Evolutionary conservation across 768 basidiomycete species (phyloP).

Genomic region (Mycena metata): DNA sequence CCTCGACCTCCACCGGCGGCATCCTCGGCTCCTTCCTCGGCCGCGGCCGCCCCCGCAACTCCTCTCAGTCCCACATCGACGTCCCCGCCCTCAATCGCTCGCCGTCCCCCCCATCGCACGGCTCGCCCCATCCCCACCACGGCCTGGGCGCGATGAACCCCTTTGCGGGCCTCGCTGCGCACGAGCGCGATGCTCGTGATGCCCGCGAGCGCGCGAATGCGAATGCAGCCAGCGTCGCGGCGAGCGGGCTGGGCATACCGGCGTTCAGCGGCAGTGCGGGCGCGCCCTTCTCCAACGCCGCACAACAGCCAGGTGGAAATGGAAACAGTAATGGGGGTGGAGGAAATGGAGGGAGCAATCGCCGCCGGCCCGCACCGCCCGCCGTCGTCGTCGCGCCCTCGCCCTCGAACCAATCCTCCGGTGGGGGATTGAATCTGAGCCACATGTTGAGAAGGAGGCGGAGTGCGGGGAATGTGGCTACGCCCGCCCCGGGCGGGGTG

Average conservation of each 20-base stretch:
- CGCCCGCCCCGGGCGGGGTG: neutral
- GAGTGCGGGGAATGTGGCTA: constrained; percentile 25
- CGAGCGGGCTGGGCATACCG: too few relatives aligned
- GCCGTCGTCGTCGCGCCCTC: neutral
- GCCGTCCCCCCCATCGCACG: constrained; percentile 52
- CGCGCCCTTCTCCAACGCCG: too few relatives aligned
- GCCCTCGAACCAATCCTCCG: neutral
- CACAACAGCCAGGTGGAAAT: too few relatives aligned
- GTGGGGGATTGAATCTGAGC: constrained; percentile 8
- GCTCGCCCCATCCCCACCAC: constrained; percentile 50
- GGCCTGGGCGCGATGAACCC: neutral
- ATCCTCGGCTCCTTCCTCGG: constrained; percentile 79
- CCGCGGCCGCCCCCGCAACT: constrained; percentile 76
- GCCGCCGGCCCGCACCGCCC: neutral
- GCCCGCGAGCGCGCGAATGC: too few relatives aligned
- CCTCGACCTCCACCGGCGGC: constrained; percentile 64
- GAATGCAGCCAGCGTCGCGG: too few relatives aligned
- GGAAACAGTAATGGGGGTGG: neutral
- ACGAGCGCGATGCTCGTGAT: too few relatives aligned
- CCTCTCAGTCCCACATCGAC: constrained; percentile 71
- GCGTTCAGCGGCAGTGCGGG: too few relatives aligned
- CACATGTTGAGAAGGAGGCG: constrained; percentile 25
- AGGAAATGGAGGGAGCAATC: constrained; percentile 1
- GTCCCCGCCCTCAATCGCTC: constrained; percentile 35
- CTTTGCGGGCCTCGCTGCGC: too few relatives aligned